Percentiles rank a stretch among this genome's conserved stretches.
Conservation (phyloP, 2,329 filamentous ascomycete species). For the Cryphonectria nitschkei region DNA sequence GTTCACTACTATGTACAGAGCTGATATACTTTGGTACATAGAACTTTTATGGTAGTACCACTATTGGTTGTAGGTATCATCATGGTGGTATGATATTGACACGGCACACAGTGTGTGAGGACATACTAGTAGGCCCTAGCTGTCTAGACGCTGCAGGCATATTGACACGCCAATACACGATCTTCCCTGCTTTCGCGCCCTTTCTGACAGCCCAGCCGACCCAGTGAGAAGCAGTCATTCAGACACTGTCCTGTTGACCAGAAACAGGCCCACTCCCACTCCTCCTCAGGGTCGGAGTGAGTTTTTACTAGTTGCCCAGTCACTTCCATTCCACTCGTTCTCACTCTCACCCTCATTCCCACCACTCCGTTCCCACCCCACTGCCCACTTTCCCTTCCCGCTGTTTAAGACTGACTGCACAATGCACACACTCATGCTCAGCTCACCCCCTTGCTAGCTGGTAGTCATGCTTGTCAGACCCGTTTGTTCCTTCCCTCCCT, state of each 20-base stretch:
- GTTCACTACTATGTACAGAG: neutral
- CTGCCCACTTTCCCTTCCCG: neutral
- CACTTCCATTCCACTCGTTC: neutral
- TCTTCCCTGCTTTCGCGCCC: neutral
- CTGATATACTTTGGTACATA: neutral
- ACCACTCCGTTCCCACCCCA: neutral
- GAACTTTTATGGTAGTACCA: neutral
- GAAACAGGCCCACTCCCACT: neutral
- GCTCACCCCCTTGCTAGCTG: neutral
- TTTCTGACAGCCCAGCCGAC: neutral
- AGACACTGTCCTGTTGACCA: neutral
- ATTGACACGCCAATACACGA: neutral
- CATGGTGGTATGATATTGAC: neutral
- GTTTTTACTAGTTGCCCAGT: neutral
- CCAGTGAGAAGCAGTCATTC: neutral
- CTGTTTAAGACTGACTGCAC: neutral
- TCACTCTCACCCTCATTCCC: neutral
- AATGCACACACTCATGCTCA: neutral
- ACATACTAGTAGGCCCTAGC: neutral
- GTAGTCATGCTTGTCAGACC: neutral
- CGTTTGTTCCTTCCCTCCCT: neutral
- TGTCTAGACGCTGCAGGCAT: neutral
- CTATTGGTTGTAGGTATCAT: neutral
- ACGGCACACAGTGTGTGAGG: neutral
- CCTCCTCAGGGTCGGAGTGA: neutral